A percentile compares a stretch with the other conserved stretches of the same genome.
phyloP scores from a whole-genome alignment of 2,329 filamentous ascomycete species.

The Fusarium anthophilum region DNA sequence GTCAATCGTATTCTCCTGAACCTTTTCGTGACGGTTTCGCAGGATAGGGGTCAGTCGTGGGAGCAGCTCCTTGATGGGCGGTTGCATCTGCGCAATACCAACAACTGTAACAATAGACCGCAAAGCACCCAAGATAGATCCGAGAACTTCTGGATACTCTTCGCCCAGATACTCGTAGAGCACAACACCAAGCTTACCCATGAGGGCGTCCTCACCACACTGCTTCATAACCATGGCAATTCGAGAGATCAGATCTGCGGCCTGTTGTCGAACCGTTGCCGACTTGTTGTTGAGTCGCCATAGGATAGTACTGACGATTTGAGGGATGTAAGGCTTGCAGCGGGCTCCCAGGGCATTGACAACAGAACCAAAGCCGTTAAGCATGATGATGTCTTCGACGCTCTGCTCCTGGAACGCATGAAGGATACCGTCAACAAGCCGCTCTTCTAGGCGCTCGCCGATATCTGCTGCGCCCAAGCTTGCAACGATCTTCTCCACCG shows the following conservation, averaged over 20 bases:
- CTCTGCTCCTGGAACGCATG: constrained; percentile 98
- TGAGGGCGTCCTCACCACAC: constrained; percentile 93
- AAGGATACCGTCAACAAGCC: constrained; percentile 93
- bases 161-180: constrained; percentile 98
- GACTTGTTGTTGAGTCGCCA: constrained; percentile 99
- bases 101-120: constrained; percentile 98
- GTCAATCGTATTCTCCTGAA: constrained; percentile 99
- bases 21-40: constrained; percentile 97
- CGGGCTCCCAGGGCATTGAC: constrained; percentile 93
- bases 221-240: constrained; percentile 99
- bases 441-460: constrained; percentile 89
- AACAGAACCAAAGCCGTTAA: constrained; percentile 97
- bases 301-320: constrained; percentile 96
- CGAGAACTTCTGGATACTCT: constrained; percentile 97
- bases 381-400: constrained; percentile 92
- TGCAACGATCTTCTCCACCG: constrained; percentile 94
- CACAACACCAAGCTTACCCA: constrained; percentile 94
- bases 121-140: constrained; percentile 93
- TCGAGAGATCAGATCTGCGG: constrained; percentile 93
- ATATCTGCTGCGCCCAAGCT: constrained; percentile 94
- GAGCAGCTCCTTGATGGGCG: constrained; percentile 94
- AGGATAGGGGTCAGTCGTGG: constrained; percentile 97
- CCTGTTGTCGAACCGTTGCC: constrained; percentile 94
- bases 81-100: constrained; percentile 97
- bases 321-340: constrained; percentile 95